Evolutionary conservation across 306 rosid species (phyloP), one percentile per base, ranked within the genome.

Genomic region (Cajanus cajan): DNA sequence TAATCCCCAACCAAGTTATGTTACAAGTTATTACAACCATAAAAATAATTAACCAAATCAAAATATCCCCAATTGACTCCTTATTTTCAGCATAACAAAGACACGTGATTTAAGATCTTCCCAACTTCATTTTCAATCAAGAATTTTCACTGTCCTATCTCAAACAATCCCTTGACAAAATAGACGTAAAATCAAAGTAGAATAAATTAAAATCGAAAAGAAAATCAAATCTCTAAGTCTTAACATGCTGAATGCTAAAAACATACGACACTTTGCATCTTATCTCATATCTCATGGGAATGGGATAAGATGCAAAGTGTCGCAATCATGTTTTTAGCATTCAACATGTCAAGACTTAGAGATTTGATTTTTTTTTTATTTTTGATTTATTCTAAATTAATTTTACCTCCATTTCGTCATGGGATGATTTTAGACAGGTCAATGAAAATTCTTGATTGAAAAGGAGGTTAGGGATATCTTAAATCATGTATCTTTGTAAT

Each of bases 121-220:
- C 76, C 72, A 63, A 69, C 41, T 70, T 47, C 66, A 77, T 59
- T 63, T 40, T 43, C 51, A 24, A 74, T 79, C 77, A 67, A 81
- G 37, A 81, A 75, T 50, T 78, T 74, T 31, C 80, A 44, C 70
- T 87, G 80, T 54, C 70, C 79, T 47, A 47, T 78, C 85, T 73
- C 73, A 75, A 79, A 24, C 59, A 77, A 78, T 8, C 76, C 62
- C 82, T 67, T 8, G 25, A 73, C 64, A 74, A 79, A 76, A 80
- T 83, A 64, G 79, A 67, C 63, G 7, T 39, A 71, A 71, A 62
- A 55, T 44, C 19, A 63, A 84, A 76, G 76, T 44, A 80, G 82
- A 84, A 84, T 71, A 57, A 84, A 84, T 80, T 80, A 63, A 74
- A 83, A 71, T 69, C 5, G 18, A 80, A 77, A 59, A 22, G 47